Percentiles rank a stretch among this genome's conserved stretches.
These are phyloP conservation scores for Grosmannia huntii DNA, from an alignment of 2,329 filamentous ascomycete species.

Conservation along the genomic window DNA sequence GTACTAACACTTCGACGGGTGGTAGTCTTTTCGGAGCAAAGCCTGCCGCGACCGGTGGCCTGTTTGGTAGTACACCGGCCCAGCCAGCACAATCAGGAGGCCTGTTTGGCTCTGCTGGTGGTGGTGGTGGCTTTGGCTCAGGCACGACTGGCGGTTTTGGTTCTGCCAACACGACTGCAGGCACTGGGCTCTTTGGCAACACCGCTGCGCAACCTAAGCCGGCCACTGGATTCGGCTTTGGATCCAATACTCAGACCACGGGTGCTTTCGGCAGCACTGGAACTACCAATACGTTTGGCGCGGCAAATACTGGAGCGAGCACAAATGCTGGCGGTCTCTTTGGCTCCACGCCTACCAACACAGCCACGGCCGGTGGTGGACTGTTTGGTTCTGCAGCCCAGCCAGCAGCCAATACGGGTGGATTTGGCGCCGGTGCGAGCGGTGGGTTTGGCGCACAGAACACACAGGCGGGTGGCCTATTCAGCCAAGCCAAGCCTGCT, in stretches of 20 bases:
- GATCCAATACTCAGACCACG: not conserved
- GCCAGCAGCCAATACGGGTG: conserved; percentile 9
- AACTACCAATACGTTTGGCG: conserved; percentile 18
- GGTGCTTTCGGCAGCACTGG: conserved; percentile 28
- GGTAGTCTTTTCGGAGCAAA: conserved; percentile 24
- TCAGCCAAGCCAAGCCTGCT: conserved; percentile 18
- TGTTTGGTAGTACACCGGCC: conserved; percentile 19
- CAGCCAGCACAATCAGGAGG: conserved; percentile 17
- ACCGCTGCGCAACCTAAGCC: conserved; percentile 15
- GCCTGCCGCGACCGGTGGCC: conserved; percentile 18
- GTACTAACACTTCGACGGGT: conserved; percentile 13
- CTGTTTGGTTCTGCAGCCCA: conserved; percentile 18
- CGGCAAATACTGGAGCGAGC: not conserved
- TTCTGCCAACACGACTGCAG: conserved; percentile 14
- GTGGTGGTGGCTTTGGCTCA: conserved; percentile 22
- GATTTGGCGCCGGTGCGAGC: conserved; percentile 2
- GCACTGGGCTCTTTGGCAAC: conserved; percentile 31
- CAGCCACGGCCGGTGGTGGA: conserved; percentile 10
- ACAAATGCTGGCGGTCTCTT: conserved; percentile 18
- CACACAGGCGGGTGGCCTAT: conserved; percentile 16
- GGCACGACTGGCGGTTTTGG: conserved; percentile 16
- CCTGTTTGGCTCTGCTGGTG: conserved; percentile 26
- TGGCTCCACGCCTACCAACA: conserved; percentile 17
- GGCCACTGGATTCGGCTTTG: conserved; percentile 7
- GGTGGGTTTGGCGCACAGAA: conserved; percentile 17